These are phyloP conservation scores for Anastatica hierochuntica DNA, from an alignment of 345 rosid species.

Conservation along the genomic window DNA sequence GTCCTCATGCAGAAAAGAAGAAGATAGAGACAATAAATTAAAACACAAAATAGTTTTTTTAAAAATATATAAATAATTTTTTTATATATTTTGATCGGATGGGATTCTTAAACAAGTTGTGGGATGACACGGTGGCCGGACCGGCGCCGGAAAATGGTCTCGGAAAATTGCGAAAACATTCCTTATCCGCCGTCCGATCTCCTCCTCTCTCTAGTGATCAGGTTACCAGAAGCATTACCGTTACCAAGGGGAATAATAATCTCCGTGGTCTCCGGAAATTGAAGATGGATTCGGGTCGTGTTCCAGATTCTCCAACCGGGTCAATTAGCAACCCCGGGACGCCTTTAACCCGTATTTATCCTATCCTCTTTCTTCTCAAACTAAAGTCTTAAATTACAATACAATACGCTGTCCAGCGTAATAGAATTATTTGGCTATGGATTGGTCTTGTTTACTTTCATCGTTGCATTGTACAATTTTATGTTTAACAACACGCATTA, in stretches of 20 bases:
- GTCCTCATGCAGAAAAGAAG: no score
- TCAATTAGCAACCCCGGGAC: conserved; percentile 34
- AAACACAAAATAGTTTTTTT: no score
- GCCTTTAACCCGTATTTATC: conserved; percentile 46
- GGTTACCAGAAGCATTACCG: conserved; percentile 55
- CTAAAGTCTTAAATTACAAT: no score
- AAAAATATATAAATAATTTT: neutral
- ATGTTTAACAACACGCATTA: no score
- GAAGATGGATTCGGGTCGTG: conserved; percentile 35
- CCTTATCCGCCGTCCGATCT: conserved; percentile 34
- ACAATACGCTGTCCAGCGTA: neutral
- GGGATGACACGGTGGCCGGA: conserved; percentile 99
- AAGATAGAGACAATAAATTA: no score
- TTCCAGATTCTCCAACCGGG: conserved; percentile 27
- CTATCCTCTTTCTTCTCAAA: neutral
- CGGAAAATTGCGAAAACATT: conserved; percentile 57
- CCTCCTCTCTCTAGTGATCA: conserved; percentile 13
- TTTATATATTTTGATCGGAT: conserved; percentile 25
- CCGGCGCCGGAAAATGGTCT: conserved; percentile 78
- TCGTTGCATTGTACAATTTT: no score
- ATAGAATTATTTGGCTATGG: no score
- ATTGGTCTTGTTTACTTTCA: no score
- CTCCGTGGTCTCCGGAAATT: conserved; percentile 30
- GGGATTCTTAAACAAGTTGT: conserved; percentile 85
- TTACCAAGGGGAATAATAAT: conserved; percentile 34